These are phyloP conservation scores for Rutstroemia sp. DNA, from an alignment of 2,329 filamentous ascomycete species.

Conservation along the genomic window DNA sequence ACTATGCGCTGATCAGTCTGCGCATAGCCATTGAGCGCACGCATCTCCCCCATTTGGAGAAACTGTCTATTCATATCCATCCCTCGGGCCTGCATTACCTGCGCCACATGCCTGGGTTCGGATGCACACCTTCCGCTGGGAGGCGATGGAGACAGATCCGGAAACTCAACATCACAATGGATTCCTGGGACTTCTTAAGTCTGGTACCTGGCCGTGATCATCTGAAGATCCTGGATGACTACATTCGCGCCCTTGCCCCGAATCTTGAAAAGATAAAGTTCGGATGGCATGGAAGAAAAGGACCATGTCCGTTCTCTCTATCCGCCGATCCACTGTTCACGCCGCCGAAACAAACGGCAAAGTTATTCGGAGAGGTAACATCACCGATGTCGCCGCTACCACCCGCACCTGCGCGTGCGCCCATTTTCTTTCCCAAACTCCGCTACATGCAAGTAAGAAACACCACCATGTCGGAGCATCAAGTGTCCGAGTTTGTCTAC, in stretches of 20 bases:
- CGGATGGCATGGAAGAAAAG: slow-evolving; percentile 66
- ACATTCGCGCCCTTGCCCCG: slow-evolving; percentile 62
- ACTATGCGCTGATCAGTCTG: slow-evolving; percentile 82
- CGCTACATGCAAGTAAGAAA: slow-evolving; percentile 66
- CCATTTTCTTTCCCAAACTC: slow-evolving; percentile 60
- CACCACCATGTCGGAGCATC: slow-evolving; percentile 59
- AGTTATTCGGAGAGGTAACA: slow-evolving; percentile 58
- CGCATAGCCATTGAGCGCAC: slow-evolving; percentile 75
- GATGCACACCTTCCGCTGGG: slow-evolving; percentile 62
- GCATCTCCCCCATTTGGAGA: slow-evolving; percentile 55
- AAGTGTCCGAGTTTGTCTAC: slow-evolving; percentile 62
- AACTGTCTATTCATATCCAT: slow-evolving; percentile 69
- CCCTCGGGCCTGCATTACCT: slow-evolving; percentile 71
- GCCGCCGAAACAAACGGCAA: slow-evolving; percentile 43
- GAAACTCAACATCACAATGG: slow-evolving; percentile 65
- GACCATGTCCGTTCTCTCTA: slow-evolving; percentile 68
- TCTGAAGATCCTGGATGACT: slow-evolving; percentile 73
- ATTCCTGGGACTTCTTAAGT: slow-evolving; percentile 58
- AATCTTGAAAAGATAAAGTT: slow-evolving; percentile 66
- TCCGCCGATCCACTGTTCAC: slow-evolving; percentile 57
- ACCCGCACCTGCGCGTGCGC: slow-evolving; percentile 41
- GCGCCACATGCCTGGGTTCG: slow-evolving; percentile 66
- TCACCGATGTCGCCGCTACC: slow-evolving; percentile 57
- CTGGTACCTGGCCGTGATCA: slow-evolving; percentile 58
- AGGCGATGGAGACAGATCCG: slow-evolving; percentile 73